phyloP scores from a whole-genome alignment of 2,329 filamentous ascomycete species.

The Aspergillus sclerotialis region DNA sequence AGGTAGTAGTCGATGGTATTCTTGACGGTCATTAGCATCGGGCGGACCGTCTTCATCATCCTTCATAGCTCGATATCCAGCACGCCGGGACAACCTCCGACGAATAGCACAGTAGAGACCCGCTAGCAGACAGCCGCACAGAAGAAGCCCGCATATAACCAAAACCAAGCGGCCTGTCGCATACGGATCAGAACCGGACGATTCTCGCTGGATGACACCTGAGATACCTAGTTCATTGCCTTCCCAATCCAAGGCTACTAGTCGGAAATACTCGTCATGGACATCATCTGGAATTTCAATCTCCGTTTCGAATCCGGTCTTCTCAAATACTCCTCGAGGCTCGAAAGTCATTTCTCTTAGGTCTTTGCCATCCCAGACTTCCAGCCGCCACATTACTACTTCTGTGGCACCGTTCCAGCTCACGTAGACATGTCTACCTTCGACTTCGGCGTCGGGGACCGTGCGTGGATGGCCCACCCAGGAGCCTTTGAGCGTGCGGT shows the following conservation, averaged over 20 bases:
- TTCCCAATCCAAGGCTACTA: conserved; percentile 13
- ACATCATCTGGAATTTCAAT: conserved; percentile 14
- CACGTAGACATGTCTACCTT: conserved; percentile 27
- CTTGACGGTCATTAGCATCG: too few species aligned
- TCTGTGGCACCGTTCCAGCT: conserved; percentile 45
- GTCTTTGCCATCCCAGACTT: conserved; percentile 10
- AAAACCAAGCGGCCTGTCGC: background rate
- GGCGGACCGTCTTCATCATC: too few species aligned
- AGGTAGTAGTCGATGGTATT: too few species aligned
- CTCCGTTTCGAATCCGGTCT: conserved; percentile 26
- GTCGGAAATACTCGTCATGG: conserved; percentile 8
- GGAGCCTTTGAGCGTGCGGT: conserved; percentile 48
- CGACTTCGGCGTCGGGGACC: conserved; percentile 14
- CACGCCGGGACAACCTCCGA: background rate
- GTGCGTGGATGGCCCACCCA: conserved; percentile 48
- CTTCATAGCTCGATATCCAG: too few species aligned
- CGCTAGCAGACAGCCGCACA: background rate
- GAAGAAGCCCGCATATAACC: background rate
- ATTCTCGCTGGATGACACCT: conserved; percentile 6
- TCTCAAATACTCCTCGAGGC: conserved; percentile 11
- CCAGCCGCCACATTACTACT: conserved; percentile 24
- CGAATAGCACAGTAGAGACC: background rate
- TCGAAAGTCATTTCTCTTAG: conserved; percentile 9
- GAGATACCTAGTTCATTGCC: conserved; percentile 13
- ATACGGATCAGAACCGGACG: background rate